phyloP scores from a whole-genome alignment of 768 basidiomycete species.

The Lactarius quietus region DNA sequence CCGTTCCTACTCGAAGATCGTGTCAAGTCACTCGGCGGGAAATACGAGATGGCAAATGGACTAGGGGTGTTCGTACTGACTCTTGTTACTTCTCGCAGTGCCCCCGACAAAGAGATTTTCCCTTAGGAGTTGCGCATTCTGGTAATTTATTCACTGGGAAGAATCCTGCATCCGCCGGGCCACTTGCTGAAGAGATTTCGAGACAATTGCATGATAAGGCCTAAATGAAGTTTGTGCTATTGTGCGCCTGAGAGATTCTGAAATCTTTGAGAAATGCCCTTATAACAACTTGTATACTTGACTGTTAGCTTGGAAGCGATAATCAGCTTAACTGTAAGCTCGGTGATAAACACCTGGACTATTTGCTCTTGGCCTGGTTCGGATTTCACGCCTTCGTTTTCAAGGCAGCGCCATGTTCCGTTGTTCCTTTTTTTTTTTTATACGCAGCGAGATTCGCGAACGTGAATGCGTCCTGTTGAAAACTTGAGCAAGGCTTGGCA shows the following conservation, averaged over 20 bases:
- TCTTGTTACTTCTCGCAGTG: conserved; percentile 21
- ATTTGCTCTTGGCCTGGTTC: background rate
- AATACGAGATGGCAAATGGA: conserved; percentile 54
- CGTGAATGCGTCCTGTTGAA: background rate
- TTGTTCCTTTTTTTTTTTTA: background rate
- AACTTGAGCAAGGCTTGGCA: background rate
- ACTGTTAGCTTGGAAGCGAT: background rate
- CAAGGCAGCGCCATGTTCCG: background rate
- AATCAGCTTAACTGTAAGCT: background rate
- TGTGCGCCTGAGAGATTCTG: background rate
- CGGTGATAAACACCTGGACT: background rate
- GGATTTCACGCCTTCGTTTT: background rate
- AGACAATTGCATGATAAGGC: conserved; percentile 40
- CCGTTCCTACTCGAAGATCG: conserved; percentile 72
- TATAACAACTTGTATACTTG: background rate
- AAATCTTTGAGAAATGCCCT: background rate
- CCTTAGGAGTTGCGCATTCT: conserved; percentile 51
- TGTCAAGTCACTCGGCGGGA: conserved; percentile 61
- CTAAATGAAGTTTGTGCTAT: background rate
- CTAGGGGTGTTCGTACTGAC: conserved; percentile 44
- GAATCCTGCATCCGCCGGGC: conserved; percentile 64
- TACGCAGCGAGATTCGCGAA: background rate
- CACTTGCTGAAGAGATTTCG: conserved; percentile 54
- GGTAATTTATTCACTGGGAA: conserved; percentile 67
- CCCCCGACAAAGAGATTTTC: background rate